phyloP scores from a whole-genome alignment of 192 early-diverging fungal species.

The Linnemannia schmuckeri region DNA sequence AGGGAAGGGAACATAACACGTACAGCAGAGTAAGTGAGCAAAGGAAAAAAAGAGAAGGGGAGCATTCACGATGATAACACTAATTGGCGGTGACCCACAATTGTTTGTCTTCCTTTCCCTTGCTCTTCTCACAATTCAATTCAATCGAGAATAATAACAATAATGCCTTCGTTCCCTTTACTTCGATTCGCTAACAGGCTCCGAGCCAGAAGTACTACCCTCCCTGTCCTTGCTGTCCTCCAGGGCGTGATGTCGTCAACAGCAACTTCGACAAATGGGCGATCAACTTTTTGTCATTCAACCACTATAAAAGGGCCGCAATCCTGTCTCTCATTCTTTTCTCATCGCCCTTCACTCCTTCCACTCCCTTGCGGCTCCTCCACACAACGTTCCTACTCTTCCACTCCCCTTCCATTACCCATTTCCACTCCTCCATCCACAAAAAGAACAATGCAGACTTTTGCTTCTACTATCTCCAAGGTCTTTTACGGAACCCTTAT shows the following conservation, averaged over 20 bases:
- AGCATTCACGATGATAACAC: too few species aligned
- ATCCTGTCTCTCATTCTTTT: constrained; percentile 9
- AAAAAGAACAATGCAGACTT: constrained; percentile 35
- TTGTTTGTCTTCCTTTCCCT: background rate
- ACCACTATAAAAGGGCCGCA: constrained; percentile 31
- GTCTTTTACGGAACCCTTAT: constrained; percentile 76
- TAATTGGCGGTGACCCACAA: background rate
- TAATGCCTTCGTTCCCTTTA: background rate
- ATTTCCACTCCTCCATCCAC: background rate
- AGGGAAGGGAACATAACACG: background rate
- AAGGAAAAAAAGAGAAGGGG: too few species aligned
- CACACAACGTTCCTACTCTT: background rate
- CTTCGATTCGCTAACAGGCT: background rate
- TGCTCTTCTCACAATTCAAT: background rate
- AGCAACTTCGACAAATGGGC: background rate
- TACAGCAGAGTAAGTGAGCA: background rate
- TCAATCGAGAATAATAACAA: background rate
- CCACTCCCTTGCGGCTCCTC: constrained; percentile 39
- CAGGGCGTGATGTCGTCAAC: constrained; percentile 9
- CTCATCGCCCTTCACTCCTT: constrained; percentile 34
- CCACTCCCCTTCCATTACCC: constrained; percentile 7
- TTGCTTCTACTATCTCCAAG: constrained; percentile 50
- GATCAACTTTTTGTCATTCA: background rate
- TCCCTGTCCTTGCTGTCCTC: too few species aligned
- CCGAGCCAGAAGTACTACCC: background rate